A percentile compares a stretch with the other conserved stretches of the same genome.
These are phyloP conservation scores for Alternaria viburni DNA, from an alignment of 2,329 filamentous ascomycete genomes.

Conservation along the genomic window DNA sequence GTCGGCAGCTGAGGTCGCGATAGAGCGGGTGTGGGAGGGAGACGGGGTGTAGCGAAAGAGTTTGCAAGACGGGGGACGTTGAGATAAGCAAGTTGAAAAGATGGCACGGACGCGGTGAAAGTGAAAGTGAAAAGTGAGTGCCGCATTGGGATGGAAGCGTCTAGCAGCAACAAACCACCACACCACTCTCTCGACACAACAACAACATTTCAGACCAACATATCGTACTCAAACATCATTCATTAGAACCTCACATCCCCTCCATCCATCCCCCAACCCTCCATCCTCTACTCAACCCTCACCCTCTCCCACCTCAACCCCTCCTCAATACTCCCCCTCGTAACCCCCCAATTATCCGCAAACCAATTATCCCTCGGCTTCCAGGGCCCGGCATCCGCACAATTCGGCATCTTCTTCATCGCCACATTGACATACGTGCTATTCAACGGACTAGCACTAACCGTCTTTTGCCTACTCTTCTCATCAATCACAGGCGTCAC, in stretches of 20 bases:
- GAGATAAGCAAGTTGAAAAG: background rate
- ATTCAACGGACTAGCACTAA: constrained; percentile 53
- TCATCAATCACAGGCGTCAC: constrained; percentile 56
- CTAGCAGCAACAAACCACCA: background rate
- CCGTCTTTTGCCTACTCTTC: constrained; percentile 47
- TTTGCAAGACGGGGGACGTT: background rate
- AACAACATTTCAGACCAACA: accelerated
- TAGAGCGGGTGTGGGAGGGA: background rate
- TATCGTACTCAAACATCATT: background rate
- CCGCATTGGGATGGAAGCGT: background rate
- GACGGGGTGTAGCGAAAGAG: background rate
- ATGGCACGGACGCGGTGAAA: background rate
- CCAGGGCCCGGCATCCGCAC: constrained; percentile 55
- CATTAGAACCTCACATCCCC: background rate
- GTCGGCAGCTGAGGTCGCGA: background rate
- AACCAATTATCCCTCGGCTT: constrained; percentile 53
- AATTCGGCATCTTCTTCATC: constrained; percentile 53
- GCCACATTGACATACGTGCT: constrained; percentile 60
- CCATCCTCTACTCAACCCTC: background rate
- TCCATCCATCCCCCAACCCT: background rate
- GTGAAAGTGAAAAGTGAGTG: background rate
- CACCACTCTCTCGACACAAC: background rate
- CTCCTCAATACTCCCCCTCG: constrained; percentile 51
- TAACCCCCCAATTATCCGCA: constrained; percentile 52
- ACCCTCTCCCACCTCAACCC: constrained; percentile 47